Base-by-base conservation (phyloP, 257 asterid genomes). In the Linaria vulgaris region DNA sequence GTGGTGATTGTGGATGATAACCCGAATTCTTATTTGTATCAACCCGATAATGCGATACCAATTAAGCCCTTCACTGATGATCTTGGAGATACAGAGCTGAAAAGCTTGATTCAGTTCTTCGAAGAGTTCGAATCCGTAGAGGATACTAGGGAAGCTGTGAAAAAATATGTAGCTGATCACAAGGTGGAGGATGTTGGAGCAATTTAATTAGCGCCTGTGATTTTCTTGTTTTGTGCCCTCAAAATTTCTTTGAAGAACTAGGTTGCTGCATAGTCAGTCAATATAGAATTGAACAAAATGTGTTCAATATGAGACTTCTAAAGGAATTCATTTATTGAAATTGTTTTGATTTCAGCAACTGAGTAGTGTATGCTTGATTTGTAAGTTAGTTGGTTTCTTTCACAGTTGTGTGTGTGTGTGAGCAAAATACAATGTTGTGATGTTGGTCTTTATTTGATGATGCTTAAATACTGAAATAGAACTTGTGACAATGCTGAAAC, bases 1-100 rank as follows among this genome's bases (percentile, higher is more conserved):
- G 86, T 68, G 39, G 73, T 80, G 70, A 90, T 94, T 15, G 82
- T 94, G 51, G 99, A 94, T 63, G 99, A 94, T 61, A 90, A 94
- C 56, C 99, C 99, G 1, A 83, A 80, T 74, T 94, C 95, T 0
- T 94, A 94, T 34, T 49, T 16, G 59, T 69, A 82, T 38, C 96
- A 94, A 75, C 96, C 90, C 0, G 82, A 81, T 15, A 90, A 90
- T 16, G 99, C 88, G 1, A 58, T 94, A 45, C 95, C 95, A 3
- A 76, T 90, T 12, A 75, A 64, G 69, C 92, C 95, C 12, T 90
- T 94, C 68, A 73, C 57, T 0, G 83, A 87, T 66, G 95, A 87
- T 73, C 78, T 68, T 4, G 84, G 57, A 16, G 99, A 94, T 59
- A 82, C 69, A 43, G 99, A 94, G 72, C 67, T 94, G 69, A 77